phyloP scores from a whole-genome alignment of 306 rosid species.

The Aeschynomene evenia region DNA sequence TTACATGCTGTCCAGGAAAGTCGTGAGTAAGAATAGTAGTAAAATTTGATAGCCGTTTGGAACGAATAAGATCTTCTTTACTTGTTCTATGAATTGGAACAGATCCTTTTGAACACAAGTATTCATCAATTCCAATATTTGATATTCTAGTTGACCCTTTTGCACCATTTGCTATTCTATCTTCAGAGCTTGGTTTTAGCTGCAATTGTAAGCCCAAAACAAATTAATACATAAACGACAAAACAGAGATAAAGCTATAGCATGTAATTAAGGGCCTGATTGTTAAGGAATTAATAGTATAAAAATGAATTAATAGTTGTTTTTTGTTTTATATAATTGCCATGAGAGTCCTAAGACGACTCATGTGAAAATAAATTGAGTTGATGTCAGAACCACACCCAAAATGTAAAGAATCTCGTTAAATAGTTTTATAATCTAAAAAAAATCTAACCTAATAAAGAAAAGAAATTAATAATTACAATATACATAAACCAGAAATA shows the following conservation, averaged over 20 bases:
- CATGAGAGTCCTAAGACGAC: too few relatives aligned
- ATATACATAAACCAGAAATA: too few relatives aligned
- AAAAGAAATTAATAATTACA: too few relatives aligned
- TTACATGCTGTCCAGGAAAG: background rate
- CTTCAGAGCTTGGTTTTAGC: background rate
- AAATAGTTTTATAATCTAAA: too few relatives aligned
- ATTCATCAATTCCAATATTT: background rate
- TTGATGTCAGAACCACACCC: too few relatives aligned
- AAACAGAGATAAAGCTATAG: background rate
- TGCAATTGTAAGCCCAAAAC: background rate
- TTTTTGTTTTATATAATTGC: too few relatives aligned
- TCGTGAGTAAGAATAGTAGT: background rate
- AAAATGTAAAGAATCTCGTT: too few relatives aligned
- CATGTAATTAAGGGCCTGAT: too few relatives aligned
- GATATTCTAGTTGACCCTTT: background rate
- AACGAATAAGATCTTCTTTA: conserved; percentile 17
- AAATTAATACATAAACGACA: background rate
- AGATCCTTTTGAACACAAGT: background rate
- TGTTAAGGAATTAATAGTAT: too few relatives aligned
- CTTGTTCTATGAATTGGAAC: conserved; percentile 5
- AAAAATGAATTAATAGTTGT: too few relatives aligned
- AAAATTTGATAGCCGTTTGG: background rate
- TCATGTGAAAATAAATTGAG: too few relatives aligned
- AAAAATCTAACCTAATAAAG: too few relatives aligned
- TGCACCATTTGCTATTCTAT: background rate